Base-by-base conservation (phyloP, 2,329 filamentous ascomycete species). In the Coniochaeta ligniaria region DNA sequence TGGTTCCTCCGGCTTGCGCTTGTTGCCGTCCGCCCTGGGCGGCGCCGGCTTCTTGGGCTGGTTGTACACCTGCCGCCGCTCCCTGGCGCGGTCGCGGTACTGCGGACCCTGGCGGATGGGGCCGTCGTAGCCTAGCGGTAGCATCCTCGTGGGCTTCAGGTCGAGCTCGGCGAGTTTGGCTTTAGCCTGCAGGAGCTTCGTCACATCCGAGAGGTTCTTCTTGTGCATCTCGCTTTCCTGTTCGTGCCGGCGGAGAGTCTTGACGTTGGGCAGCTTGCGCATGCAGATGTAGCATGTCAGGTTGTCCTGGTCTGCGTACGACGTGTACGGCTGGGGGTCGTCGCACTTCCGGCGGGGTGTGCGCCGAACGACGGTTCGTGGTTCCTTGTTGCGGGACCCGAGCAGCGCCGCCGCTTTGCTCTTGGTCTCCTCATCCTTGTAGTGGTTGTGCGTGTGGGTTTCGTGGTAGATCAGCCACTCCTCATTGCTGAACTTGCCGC, bases 51-150 rank as follows among this genome's bases (percentile, higher is more conserved):
- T 84, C 58, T 75, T 81, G 2, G 82, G 84, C 67, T 87, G 87
- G 60, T 81, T 84, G 68, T 85, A 86, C 1, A 80, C 83, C 61
- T 83, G 72, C 8, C 88, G 81, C 20, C 88, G 81, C 71, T 90
- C 87, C 66, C 83, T 86, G 6, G 88, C 88, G 36, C 88, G 80
- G 68, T 91, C 88, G 26, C 85, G 81, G 69, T 88, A 89, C 69
- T n/a, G 38, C 57, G 16, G 65, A 64, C 47, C 66, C 63, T 33
- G 60, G 58, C 5, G 61, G 57, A 17, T 58, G 38, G 28, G 17
- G 4, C 7, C 36, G 55, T 7, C 45, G 35, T 52, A 28, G 56
- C 33, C 59, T 22, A 50, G n/a, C 16, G 33, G 35, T 22, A 65
- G 66, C 11, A 63, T 63, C 33, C 64, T 64, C 26, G 62, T 64